phyloP scores from a whole-genome alignment of 1,139 yeast species.

The Magnusiomyces magnusii region DNA sequence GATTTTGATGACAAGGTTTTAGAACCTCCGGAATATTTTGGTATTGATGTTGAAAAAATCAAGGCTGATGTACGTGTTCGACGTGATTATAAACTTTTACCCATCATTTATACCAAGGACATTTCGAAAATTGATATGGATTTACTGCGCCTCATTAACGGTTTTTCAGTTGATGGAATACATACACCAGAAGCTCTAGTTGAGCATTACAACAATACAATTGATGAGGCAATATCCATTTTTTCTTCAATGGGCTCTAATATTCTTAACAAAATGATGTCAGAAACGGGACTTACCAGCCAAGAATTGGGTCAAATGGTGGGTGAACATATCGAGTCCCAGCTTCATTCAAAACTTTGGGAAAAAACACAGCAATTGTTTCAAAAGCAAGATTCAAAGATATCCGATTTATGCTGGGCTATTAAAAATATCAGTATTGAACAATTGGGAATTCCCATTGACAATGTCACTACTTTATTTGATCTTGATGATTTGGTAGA shows the following conservation, averaged over 20 bases:
- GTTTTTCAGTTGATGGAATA: slow-evolving; percentile 32
- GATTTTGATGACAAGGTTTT: slow-evolving; percentile 3
- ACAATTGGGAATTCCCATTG: slow-evolving; percentile 57
- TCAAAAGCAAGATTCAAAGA: slow-evolving; percentile 33
- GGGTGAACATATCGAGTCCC: slow-evolving; percentile 63
- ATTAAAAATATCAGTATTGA: slow-evolving; percentile 56
- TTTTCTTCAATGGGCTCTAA: slow-evolving; percentile 35
- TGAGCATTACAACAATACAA: slow-evolving; percentile 32
- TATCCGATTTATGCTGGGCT: slow-evolving; percentile 36
- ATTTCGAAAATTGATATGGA: slow-evolving; percentile 28
- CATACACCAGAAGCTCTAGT: slow-evolving; percentile 33
- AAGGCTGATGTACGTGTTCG: slow-evolving; percentile 9
- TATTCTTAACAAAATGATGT: slow-evolving; percentile 28
- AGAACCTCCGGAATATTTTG: slow-evolving; percentile 14
- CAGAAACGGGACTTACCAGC: slow-evolving; percentile 37
- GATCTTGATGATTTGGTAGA: slow-evolving; percentile 42
- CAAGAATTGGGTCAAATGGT: slow-evolving; percentile 47
- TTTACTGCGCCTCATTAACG: slow-evolving; percentile 33
- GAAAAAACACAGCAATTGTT: slow-evolving; percentile 23
- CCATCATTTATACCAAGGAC: slow-evolving; percentile 26
- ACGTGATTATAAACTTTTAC: slow-evolving; percentile 17
- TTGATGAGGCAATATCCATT: slow-evolving; percentile 37
- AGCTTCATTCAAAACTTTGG: slow-evolving; percentile 46
- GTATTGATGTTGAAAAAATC: slow-evolving; percentile 20
- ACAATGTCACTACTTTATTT: slow-evolving; percentile 34